Evolutionary conservation across 1,284 basidiomycete genomes (phyloP), one percentile per base, ranked within the genome.

Genomic region (Tilletia walkeri): DNA sequence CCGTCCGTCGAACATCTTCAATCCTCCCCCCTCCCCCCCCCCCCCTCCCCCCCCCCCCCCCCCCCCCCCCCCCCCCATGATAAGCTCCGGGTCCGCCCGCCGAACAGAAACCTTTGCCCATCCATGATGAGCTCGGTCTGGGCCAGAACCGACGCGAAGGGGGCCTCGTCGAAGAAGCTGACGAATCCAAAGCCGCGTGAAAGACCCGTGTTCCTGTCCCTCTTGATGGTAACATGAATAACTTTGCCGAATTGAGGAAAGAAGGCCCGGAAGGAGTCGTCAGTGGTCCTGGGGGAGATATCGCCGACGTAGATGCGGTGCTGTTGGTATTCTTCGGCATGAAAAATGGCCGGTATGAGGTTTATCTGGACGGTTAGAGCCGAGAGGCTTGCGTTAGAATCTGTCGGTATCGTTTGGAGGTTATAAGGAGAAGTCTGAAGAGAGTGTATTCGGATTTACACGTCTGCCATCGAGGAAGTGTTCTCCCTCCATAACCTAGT

Each of bases 181-280:
- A 99, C 91, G 82, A 99, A 99, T 0, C 96, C 96, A 79, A 98
- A 99, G 4, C 96, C 96, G 84, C 99, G 95, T 85, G 92, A 94
- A 65, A 94, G 86, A 47, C 92, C 92, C 18, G 94, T 97, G 84
- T 98, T 94, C 68, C 94, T 91, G 85, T 99, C 96, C 80, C 97
- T 89, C 96, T 99, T 99, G 80, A 99, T 93, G 0, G 94, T 98
- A 66, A 95, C 94, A 84, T 99, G 95, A 80, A 95, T 91, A 72
- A 99, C 93, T 77, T 90, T 90, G 72, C 95, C 96, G 80, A 86
- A 88, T 82, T 95, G 92, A 54, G 90, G 89, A 84, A 98, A 95
- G 86, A 92, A 96, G 71, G 90, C 88, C 74, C 92, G 90, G 90
- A 99, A 93, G 6, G 90, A 92, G 78, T 96, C 94, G 30, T 92